Evolutionary conservation across 345 rosid genomes (phyloP).

Genomic region (Acer saccharum): DNA sequence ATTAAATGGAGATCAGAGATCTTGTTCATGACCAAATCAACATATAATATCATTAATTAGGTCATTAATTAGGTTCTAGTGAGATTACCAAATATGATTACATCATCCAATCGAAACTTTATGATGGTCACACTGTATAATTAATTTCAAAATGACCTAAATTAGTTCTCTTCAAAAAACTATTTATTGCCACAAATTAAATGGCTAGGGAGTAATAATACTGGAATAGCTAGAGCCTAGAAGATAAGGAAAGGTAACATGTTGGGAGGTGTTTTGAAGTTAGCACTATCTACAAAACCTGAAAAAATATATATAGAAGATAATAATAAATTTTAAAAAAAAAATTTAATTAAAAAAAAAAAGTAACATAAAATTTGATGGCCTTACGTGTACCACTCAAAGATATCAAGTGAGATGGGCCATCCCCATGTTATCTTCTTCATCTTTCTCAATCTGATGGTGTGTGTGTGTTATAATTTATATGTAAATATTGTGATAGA

Average conservation of each 20-base stretch:
- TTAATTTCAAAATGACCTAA: too few relatives aligned
- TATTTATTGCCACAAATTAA: conserved; percentile 29
- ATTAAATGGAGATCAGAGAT: not conserved
- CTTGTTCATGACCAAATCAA: not conserved
- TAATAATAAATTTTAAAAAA: too few relatives aligned
- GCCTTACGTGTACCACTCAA: conserved; percentile 30
- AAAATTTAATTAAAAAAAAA: not conserved
- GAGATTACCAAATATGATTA: too few relatives aligned
- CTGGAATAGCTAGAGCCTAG: conserved; percentile 10
- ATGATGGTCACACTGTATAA: too few relatives aligned
- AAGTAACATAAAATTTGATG: conserved; percentile 1
- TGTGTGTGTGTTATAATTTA: not conserved
- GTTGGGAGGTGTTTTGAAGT: not conserved
- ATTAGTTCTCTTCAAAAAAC: not conserved
- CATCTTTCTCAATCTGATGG: not conserved
- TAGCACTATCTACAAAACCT: not conserved
- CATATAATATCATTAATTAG: too few relatives aligned
- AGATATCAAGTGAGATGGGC: conserved; percentile 22
- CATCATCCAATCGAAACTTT: too few relatives aligned
- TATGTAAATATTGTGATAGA: not conserved
- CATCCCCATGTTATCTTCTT: conserved; percentile 7
- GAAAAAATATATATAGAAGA: not conserved
- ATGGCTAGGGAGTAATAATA: conserved; percentile 23
- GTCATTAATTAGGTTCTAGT: too few relatives aligned
- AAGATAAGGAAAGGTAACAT: conserved; percentile 15